Conservation (phyloP, 805 yeast genomes). For the Kluyveromyces siamensis region DNA sequence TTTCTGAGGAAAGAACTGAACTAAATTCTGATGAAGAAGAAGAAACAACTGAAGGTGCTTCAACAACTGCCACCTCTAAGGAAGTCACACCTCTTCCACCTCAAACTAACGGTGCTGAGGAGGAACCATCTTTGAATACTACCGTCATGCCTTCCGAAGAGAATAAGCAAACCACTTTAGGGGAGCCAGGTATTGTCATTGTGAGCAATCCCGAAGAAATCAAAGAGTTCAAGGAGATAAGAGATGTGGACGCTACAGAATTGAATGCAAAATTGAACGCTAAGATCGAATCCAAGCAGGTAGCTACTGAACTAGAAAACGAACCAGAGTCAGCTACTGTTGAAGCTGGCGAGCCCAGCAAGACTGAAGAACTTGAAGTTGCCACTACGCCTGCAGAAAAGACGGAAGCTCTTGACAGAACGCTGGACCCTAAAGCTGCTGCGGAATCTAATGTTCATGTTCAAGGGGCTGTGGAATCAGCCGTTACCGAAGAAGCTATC, state of each 20-base stretch:
- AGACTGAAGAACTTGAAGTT: neutral
- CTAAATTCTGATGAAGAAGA: slow-evolving; percentile 13
- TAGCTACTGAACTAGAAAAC: slow-evolving; percentile 4
- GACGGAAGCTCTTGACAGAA: neutral
- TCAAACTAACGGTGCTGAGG: slow-evolving; percentile 10
- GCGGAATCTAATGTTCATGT: slow-evolving; percentile 15
- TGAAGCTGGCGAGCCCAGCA: slow-evolving; percentile 3
- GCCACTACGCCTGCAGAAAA: neutral
- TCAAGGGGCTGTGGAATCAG: slow-evolving; percentile 21
- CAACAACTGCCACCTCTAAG: slow-evolving; percentile 9
- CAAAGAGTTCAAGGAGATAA: slow-evolving; percentile 51
- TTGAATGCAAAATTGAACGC: slow-evolving; percentile 39
- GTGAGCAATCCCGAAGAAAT: slow-evolving; percentile 53
- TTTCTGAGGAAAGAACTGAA: slow-evolving; percentile 25
- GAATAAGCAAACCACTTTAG: slow-evolving; percentile 34
- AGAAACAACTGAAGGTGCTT: slow-evolving; percentile 7
- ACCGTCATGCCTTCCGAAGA: slow-evolving; percentile 37
- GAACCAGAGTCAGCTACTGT: slow-evolving; percentile 4
- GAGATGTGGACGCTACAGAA: slow-evolving; percentile 47
- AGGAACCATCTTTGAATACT: slow-evolving; percentile 13
- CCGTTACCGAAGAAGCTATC: slow-evolving; percentile 17
- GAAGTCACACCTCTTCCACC: slow-evolving; percentile 14
- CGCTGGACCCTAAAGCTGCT: slow-evolving; percentile 12
- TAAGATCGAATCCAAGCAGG: slow-evolving; percentile 5
- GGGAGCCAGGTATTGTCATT: slow-evolving; percentile 62